A percentile compares a stretch with the other conserved stretches of the same genome.
phyloP scores from a whole-genome alignment of 2,329 filamentous ascomycete species.

The Fonsecaea multimorphosa region DNA sequence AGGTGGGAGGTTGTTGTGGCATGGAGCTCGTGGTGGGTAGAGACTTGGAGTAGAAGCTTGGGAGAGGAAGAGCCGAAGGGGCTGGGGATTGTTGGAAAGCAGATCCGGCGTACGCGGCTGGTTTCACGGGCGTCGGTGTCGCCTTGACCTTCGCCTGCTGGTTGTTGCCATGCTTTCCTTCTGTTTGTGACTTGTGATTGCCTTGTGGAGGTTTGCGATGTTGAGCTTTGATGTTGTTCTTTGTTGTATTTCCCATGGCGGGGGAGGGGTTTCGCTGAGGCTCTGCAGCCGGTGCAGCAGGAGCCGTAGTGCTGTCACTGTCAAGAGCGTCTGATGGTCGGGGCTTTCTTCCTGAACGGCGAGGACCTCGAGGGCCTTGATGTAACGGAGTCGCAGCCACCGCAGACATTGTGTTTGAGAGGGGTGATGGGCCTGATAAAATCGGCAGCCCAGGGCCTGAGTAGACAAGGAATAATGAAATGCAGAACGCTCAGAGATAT shows the following conservation, averaged over 20 bases:
- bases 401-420: conserved; percentile 52
- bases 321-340: conserved; percentile 43
- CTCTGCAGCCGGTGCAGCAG: conserved; percentile 15
- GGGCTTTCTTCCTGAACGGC: conserved; percentile 55
- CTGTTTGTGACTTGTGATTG: conserved; percentile 40
- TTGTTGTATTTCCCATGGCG: conserved; percentile 15
- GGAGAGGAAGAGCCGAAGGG: conserved; percentile 85
- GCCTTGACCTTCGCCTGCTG: conserved; percentile 41
- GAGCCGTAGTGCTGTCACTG: conserved; percentile 40
- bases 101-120: conserved; percentile 79
- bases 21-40: conserved; percentile 65
- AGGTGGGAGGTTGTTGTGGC: conserved; percentile 45
- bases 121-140: conserved; percentile 52
- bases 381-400: conserved; percentile 43
- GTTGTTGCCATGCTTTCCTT: conserved; percentile 43
- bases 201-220: conserved; percentile 43
- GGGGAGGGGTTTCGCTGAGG: conserved; percentile 27
- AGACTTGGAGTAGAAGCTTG: conserved; percentile 82
- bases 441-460: conserved; percentile 53
- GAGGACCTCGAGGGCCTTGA: conserved; percentile 46
- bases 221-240: conserved; percentile 44
- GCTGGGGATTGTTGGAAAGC: conserved; percentile 96
- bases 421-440: conserved; percentile 52
- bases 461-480: conserved; percentile 42
- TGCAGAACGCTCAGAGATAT: conserved; percentile 41